Base-by-base conservation (phyloP, 1,139 yeast species). In the Suhomyces anneliseae region DNA sequence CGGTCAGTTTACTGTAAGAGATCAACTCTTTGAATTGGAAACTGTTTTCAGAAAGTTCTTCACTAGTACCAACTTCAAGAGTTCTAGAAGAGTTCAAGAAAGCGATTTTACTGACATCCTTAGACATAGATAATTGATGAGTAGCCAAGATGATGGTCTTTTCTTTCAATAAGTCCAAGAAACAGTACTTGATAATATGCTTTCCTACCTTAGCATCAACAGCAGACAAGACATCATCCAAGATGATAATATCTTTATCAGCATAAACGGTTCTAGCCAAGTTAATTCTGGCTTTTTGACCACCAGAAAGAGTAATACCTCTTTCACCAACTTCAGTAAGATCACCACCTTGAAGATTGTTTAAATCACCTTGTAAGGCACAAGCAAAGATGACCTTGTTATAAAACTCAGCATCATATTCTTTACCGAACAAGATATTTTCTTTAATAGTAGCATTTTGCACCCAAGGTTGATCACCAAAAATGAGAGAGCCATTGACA, bases 61-160 rank as follows among this genome's bases (percentile, higher is more conserved):
- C 78, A 38, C 75, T 65, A 0, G 87, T 75, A 19, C 92, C 95
- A 39, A 82, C 69, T 45, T 80, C 79, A 27, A 82, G 64, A 4
- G 77, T 60, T 6, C 92, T 92, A 58, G 81, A 82, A n/a, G 82
- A 80, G 51, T 83, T 82, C 57, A 89, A 62, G 56, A 82, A 89
- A n/a, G 89, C 69, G 34, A 89, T 74, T 50, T 85, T 74, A 59
- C 84, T 88, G 8, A 95, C 95, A 45, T 73, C 66, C 19, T 78
- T 80, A 51, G 88, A 76, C 55, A 88, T 71, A 8, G 90, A 78
- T 50, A 89, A 69, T 61, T 89, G 96, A 66, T 89, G 97, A 0
- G 97, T 90, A 0, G 95, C 96, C 58, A 90, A 72, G 26, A 90
- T 63, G 53, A 95, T 75, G 0, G 97, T 90, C 57, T 79, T 83